These are phyloP conservation scores for Allium cepa DNA, from an alignment of 106 monocot genomes.

Conservation along the genomic window DNA sequence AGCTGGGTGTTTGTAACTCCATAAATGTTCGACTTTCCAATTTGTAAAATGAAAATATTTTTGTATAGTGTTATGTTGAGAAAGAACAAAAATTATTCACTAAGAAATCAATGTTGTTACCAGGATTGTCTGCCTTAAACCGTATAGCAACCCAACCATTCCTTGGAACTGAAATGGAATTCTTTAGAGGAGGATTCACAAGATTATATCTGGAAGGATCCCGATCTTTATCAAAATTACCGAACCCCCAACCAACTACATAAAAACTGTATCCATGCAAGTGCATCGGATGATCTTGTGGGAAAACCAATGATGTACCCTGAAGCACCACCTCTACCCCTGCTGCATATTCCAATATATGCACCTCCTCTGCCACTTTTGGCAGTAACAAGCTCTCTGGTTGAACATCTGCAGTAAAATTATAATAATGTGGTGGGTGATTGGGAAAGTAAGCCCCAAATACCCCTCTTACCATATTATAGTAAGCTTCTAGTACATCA, in stretches of 20 bases:
- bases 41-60: neutral
- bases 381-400: slow-evolving; percentile 8
- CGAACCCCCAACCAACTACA: slow-evolving; percentile 50
- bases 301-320: slow-evolving; percentile 35
- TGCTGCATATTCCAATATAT: slow-evolving; percentile 29
- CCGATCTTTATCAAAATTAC: slow-evolving; percentile 42
- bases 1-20: too few relatives aligned
- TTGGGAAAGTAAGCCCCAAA: slow-evolving; percentile 12
- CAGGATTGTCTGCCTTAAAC: slow-evolving; percentile 41
- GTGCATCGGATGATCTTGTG: slow-evolving; percentile 65
- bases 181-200: slow-evolving; percentile 35
- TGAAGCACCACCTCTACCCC: slow-evolving; percentile 59
- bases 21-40: neutral
- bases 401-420: slow-evolving; percentile 15
- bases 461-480: neutral
- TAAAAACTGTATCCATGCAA: slow-evolving; percentile 64
- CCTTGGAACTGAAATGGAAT: slow-evolving; percentile 36
- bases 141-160: slow-evolving; percentile 44
- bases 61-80: too few relatives aligned
- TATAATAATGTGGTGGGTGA: slow-evolving; percentile 6
- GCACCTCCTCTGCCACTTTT: slow-evolving; percentile 26
- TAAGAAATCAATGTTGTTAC: slow-evolving; percentile 10
- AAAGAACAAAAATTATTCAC: neutral
- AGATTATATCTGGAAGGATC: slow-evolving; percentile 46
- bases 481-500: slow-evolving; percentile 23